Evolutionary conservation across 2,329 filamentous ascomycete species (phyloP).

Genomic region (Diaporthe capsici): DNA sequence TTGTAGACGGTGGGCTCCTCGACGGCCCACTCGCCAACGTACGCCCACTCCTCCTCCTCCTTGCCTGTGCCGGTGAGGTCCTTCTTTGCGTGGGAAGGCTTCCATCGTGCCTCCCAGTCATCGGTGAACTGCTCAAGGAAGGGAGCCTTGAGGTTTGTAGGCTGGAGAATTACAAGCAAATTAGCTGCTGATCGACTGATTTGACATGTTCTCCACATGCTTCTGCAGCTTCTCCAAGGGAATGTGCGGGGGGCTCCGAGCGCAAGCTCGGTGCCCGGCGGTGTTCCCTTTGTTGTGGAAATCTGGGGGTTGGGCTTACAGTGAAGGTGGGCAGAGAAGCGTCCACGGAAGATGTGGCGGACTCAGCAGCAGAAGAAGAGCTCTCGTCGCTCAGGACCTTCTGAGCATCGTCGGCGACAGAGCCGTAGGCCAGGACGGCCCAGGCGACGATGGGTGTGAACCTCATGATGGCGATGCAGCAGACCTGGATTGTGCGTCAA

Average conservation of each 20-base stretch:
- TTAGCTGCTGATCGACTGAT: conserved; percentile 29
- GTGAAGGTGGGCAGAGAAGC: conserved; percentile 87
- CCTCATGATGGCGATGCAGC: conserved; percentile 76
- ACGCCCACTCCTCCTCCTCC: conserved; percentile 95
- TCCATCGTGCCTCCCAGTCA: conserved; percentile 95
- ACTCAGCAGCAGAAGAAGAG: conserved; percentile 59
- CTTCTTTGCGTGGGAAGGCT: conserved; percentile 97
- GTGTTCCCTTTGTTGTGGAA: conserved; percentile 8
- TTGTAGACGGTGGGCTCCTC: conserved; percentile 93
- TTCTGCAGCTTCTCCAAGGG: not conserved
- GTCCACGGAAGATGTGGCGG: conserved; percentile 67
- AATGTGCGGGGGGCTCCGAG: not conserved
- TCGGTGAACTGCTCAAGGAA: conserved; percentile 99
- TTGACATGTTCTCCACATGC: not conserved
- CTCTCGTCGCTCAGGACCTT: conserved; percentile 64
- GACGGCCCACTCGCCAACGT: conserved; percentile 95
- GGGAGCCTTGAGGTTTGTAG: conserved; percentile 87
- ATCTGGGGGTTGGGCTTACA: conserved; percentile 69
- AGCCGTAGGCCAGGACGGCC: conserved; percentile 78
- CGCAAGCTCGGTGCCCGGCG: conserved; percentile 28
- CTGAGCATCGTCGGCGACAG: conserved; percentile 77
- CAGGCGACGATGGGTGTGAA: conserved; percentile 85
- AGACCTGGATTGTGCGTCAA: not conserved
- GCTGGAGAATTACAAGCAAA: conserved; percentile 65
- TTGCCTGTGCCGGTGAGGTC: conserved; percentile 79